Percentiles rank a stretch among this genome's conserved stretches.
Evolutionary conservation across 1,284 basidiomycete species (phyloP).

Genomic region (Cystobasidiaceae sp.): DNA sequence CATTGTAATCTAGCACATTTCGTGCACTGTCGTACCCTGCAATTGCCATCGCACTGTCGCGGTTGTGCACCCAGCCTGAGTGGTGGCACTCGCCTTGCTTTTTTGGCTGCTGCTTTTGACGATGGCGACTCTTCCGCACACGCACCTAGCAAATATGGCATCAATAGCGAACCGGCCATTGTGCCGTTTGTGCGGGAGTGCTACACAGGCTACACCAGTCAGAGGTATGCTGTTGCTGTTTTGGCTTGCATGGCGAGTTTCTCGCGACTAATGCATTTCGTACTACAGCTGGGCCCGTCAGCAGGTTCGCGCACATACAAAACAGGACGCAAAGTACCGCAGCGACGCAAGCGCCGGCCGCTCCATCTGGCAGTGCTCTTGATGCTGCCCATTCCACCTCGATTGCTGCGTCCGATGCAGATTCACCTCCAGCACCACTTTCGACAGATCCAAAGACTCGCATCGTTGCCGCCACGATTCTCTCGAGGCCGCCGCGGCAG

Average conservation of each 20-base stretch:
- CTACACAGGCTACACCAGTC: neutral
- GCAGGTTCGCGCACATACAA: no score
- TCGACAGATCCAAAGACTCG: constrained; percentile 28
- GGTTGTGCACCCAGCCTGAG: no score
- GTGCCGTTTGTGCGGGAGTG: neutral
- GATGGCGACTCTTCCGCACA: neutral
- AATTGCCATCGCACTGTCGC: no score
- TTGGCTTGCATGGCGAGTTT: no score
- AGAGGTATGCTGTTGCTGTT: no score
- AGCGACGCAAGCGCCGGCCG: no score
- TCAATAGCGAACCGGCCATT: neutral
- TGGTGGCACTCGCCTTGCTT: neutral
- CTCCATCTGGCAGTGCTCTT: no score
- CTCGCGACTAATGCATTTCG: no score
- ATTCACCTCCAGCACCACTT: neutral
- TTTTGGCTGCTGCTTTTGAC: neutral
- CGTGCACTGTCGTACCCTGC: no score
- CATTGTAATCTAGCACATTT: no score
- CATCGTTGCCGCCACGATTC: constrained; percentile 39
- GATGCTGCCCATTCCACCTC: neutral
- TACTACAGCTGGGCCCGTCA: no score
- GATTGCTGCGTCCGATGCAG: neutral
- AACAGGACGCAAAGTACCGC: no score
- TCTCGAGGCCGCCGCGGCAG: constrained; percentile 40
- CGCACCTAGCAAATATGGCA: neutral